Evolutionary conservation across 2,329 filamentous ascomycete genomes (phyloP).

Genomic region (Aspergillus melleus): DNA sequence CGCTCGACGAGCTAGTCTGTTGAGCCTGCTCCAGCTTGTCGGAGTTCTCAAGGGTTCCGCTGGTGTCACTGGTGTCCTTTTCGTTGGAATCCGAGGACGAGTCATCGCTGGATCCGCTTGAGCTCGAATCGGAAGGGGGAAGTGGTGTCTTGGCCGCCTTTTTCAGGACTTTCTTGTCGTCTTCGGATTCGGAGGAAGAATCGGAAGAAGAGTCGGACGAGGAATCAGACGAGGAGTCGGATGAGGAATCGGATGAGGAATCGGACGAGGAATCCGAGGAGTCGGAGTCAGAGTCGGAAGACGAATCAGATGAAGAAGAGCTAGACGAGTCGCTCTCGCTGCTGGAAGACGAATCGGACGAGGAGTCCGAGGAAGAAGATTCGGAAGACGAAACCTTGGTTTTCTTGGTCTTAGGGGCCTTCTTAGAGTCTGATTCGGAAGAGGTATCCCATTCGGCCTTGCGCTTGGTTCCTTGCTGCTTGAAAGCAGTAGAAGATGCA

Average conservation of each 20-base stretch:
- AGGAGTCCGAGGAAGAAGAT: constrained; percentile 25
- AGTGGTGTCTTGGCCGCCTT: constrained; percentile 37
- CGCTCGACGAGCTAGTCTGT: constrained; percentile 52
- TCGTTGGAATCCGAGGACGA: constrained; percentile 13
- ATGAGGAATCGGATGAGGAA: constrained; percentile 23
- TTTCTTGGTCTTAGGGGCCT: constrained; percentile 56
- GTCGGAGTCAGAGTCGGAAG: constrained; percentile 21
- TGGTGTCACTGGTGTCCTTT: constrained; percentile 29
- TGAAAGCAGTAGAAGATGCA: constrained; percentile 30
- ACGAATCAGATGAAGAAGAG: constrained; percentile 16
- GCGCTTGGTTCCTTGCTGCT: constrained; percentile 54
- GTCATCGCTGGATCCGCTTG: constrained; percentile 26
- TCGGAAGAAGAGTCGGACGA: constrained; percentile 18
- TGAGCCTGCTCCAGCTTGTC: constrained; percentile 24
- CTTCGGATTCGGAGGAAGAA: constrained; percentile 26
- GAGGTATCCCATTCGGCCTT: constrained; percentile 53
- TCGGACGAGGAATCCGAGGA: constrained; percentile 24
- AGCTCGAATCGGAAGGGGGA: constrained; percentile 34
- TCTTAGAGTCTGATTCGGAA: constrained; percentile 38
- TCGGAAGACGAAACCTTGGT: constrained; percentile 37
- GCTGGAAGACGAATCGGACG: constrained; percentile 29
- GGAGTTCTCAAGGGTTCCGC: constrained; percentile 32
- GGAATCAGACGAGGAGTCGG: not conserved
- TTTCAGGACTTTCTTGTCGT: constrained; percentile 33
- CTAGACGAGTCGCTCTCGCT: constrained; percentile 10